These are phyloP conservation scores for Cercospora janseana DNA, from an alignment of 2,329 filamentous ascomycete genomes.

Conservation along the genomic window DNA sequence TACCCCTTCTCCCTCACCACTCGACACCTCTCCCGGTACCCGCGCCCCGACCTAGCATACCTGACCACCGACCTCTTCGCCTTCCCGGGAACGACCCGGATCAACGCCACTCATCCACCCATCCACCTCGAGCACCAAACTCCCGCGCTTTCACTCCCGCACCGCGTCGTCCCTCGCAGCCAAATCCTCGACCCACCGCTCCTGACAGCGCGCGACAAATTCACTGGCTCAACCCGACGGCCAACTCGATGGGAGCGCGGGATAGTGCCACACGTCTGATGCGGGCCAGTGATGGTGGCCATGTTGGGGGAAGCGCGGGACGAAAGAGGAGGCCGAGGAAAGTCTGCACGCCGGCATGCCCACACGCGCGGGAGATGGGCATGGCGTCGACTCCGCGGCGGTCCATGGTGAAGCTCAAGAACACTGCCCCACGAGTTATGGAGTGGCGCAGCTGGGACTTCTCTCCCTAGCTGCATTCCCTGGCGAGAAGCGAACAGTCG, in stretches of 20 bases:
- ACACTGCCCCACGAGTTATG: no score
- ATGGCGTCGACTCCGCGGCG: no score
- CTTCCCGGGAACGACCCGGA: constrained; percentile 50
- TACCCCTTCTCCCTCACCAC: constrained; percentile 32
- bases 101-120: constrained; percentile 59
- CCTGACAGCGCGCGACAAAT: constrained; percentile 14
- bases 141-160: constrained; percentile 35
- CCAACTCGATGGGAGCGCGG: constrained; percentile 39
- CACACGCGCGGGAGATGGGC: no score
- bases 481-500: no score
- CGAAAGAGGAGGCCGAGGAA: constrained; percentile 40
- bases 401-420: no score
- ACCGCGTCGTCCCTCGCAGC: constrained; percentile 16
- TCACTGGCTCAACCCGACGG: constrained; percentile 19
- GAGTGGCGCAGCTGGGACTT: no score
- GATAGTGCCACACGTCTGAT: constrained; percentile 43
- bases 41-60: constrained; percentile 49
- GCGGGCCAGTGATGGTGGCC: constrained; percentile 42
- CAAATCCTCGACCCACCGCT: constrained; percentile 5
- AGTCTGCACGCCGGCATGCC: constrained; percentile 39
- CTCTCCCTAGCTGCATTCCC: no score
- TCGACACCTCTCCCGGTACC: constrained; percentile 41
- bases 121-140: constrained; percentile 51
- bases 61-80: constrained; percentile 48
- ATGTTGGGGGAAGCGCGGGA: constrained; percentile 36